These are phyloP conservation scores for Solanum medicagineum DNA, from an alignment of 257 asterid genomes.

Conservation along the genomic window DNA sequence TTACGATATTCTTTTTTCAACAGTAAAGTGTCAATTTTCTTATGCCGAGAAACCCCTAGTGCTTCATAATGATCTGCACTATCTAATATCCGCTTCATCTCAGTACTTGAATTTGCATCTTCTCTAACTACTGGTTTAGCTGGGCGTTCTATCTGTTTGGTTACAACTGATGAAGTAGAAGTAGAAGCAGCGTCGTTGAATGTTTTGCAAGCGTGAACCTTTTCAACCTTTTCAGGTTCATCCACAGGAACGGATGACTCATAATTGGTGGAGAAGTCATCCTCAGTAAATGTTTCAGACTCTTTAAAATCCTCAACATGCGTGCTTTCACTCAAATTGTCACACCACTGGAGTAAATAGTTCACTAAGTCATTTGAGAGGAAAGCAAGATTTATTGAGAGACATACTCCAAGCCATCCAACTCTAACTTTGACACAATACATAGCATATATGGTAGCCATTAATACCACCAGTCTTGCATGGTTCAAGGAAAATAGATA, in stretches of 20 bases:
- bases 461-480: conserved; percentile 80
- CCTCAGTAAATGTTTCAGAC: conserved; percentile 50
- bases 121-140: conserved; percentile 52
- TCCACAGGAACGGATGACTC: conserved; percentile 52
- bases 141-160: conserved; percentile 44
- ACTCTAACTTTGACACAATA: conserved; percentile 71
- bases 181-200: conserved; percentile 42
- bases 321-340: conserved; percentile 64
- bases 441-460: conserved; percentile 77
- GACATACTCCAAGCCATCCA: conserved; percentile 88
- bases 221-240: conserved; percentile 53
- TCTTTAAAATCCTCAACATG: conserved; percentile 59
- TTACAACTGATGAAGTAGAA: conserved; percentile 34
- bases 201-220: conserved; percentile 53
- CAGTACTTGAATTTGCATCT: conserved; percentile 50
- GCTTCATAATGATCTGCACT: conserved; percentile 87
- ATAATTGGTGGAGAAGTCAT: conserved; percentile 45
- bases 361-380: conserved; percentile 65
- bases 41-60: conserved; percentile 61
- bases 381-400: conserved; percentile 79
- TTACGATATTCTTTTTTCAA: conserved; percentile 88
- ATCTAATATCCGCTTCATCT: conserved; percentile 77
- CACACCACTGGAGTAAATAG: conserved; percentile 82
- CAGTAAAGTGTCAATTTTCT: conserved; percentile 50
- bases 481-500: conserved; percentile 86